Evolutionary conservation across 1,139 yeast species (phyloP).

Genomic region (Meyerozyma sp.): DNA sequence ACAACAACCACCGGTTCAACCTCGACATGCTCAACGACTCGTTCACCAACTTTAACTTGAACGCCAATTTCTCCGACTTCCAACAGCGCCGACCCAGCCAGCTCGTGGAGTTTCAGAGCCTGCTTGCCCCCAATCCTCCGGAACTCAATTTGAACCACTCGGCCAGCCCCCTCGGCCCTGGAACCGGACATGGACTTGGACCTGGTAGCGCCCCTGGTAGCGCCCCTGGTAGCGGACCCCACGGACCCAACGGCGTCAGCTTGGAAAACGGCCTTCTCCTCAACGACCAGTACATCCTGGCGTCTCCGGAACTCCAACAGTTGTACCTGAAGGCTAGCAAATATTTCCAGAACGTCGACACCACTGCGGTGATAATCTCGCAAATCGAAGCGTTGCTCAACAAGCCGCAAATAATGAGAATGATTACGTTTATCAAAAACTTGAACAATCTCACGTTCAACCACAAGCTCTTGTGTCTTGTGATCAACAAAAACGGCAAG

Average conservation of each 20-base stretch:
- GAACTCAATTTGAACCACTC: neutral
- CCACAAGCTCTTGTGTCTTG: conserved; percentile 41
- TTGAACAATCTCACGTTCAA: conserved; percentile 39
- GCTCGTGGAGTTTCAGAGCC: conserved; percentile 28
- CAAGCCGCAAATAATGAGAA: conserved; percentile 26
- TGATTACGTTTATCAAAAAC: conserved; percentile 38
- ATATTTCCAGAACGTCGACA: conserved; percentile 41
- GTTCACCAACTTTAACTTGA: conserved; percentile 31
- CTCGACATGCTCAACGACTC: conserved; percentile 29
- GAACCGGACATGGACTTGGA: too few species aligned
- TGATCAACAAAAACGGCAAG: conserved; percentile 53
- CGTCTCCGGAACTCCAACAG: conserved; percentile 44
- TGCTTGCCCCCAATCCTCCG: conserved; percentile 6
- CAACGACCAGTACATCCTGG: conserved; percentile 46
- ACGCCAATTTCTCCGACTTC: conserved; percentile 34
- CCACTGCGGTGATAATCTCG: conserved; percentile 29
- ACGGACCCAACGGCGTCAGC: conserved; percentile 18
- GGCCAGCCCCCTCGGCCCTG: neutral
- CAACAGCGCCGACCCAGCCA: conserved; percentile 44
- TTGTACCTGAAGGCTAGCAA: conserved; percentile 38
- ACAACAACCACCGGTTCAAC: conserved; percentile 13
- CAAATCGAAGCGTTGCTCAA: conserved; percentile 27
- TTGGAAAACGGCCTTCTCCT: conserved; percentile 55
- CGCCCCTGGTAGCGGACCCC: too few species aligned
- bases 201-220: too few species aligned